Evolutionary conservation across 2,329 filamentous ascomycete species (phyloP), one percentile per base, ranked within the genome.

Genomic region (Dactylellina leptospora): DNA sequence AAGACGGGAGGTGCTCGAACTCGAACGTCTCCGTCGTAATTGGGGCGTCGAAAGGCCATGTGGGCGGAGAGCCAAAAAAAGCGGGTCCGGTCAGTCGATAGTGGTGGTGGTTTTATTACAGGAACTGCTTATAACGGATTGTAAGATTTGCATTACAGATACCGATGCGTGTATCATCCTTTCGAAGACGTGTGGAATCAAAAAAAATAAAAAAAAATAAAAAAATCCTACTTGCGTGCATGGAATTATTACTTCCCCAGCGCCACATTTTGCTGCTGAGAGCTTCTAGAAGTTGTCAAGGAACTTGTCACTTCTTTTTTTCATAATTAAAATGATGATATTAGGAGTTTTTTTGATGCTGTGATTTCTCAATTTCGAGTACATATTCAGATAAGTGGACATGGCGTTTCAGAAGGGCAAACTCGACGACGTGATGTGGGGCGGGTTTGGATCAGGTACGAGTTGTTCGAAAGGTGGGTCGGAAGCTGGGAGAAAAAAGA

Each of bases 351-450:
- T 22, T 20, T 33, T 11, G 36, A 4, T 50, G 44, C 20, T 45
- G 3, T 55, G 6, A 22, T 51, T 66, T 72, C 68, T 72, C 68
- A 64, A 38, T 64, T 72, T 72, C 59, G 18, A 44, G 54, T 64
- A 64, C 68, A 54, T 44, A 64, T 72, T 64, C 28, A 50, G 59
- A 53, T 38, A 54, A 63, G 68, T 72, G 28, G 61, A 45, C 42
- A 42, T 16, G 20, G 36, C 59, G 68, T 72, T 72, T 72, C 68
- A 72, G 64, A 64, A 72, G 59, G 47, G 68, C 68, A 72, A 72
- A 72, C 68, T 64, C 38, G 5, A 50, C 20, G 42, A 51, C 53
- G 28, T 36, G 28, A 64, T 38, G 68, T 72, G 68, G 59, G 68
- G 58, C 47, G 18, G 30, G 48, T 20, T 30, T 33, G 30, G 58